phyloP scores from a whole-genome alignment of 768 basidiomycete genomes.

The Tylopilus balloui region DNA sequence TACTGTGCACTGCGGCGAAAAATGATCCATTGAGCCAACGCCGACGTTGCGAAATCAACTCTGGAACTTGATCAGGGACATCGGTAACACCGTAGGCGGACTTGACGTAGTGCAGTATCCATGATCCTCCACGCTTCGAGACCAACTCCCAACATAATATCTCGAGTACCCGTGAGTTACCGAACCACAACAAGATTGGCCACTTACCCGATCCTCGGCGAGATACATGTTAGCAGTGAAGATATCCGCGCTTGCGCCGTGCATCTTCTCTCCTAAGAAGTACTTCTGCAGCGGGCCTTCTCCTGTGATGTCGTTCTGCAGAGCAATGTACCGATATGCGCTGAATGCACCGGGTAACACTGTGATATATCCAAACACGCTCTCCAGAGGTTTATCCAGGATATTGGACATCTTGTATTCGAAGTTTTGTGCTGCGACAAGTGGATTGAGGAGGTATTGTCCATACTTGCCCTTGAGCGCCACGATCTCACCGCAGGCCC shows the following conservation, averaged over 20 bases:
- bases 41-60: slow-evolving; percentile 89
- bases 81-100: slow-evolving; percentile 89
- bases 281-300: slow-evolving; percentile 93
- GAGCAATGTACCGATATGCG: slow-evolving; percentile 85
- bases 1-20: slow-evolving; percentile 93
- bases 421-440: slow-evolving; percentile 89
- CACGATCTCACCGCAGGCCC: slow-evolving; percentile 93
- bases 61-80: slow-evolving; percentile 94
- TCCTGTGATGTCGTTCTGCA: slow-evolving; percentile 79
- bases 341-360: slow-evolving; percentile 91
- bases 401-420: slow-evolving; percentile 96
- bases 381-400: slow-evolving; percentile 86
- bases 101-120: slow-evolving; percentile 96
- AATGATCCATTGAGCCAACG: slow-evolving; percentile 41
- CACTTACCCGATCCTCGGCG: slow-evolving; percentile 74
- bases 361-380: slow-evolving; percentile 90
- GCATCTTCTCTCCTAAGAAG: slow-evolving; percentile 47
- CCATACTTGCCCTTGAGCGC: slow-evolving; percentile 85
- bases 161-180: slow-evolving; percentile 32
- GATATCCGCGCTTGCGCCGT: slow-evolving; percentile 81
- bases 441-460: slow-evolving; percentile 73
- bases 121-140: slow-evolving; percentile 74
- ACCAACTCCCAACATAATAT: slow-evolving; percentile 61
- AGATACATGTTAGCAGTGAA: slow-evolving; percentile 97
- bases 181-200: neutral